Base-by-base conservation (phyloP, 2,329 filamentous ascomycete species). In the Aspergillus sp. region DNA sequence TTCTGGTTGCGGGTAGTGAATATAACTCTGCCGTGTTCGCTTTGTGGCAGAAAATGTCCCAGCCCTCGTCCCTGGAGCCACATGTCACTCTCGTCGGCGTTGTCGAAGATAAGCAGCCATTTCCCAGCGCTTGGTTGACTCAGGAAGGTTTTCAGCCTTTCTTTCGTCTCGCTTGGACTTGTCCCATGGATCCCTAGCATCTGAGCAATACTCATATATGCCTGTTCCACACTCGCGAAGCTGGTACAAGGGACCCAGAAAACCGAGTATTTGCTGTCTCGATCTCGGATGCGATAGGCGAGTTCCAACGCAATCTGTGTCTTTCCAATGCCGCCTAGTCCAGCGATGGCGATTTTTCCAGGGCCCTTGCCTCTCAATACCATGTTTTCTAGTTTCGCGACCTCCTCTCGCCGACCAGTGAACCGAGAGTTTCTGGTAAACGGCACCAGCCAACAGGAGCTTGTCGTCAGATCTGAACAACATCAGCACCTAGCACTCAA, bases 171-270 rank as follows among this genome's bases (percentile, higher is more conserved):
- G 5, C 17, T 21, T 11, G 44, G 47, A 41, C 42, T 47, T 43
- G 47, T 50, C 38, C 49, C 41, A 4, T 44, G 29, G n/a, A 62
- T 21, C 13, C 50, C 54, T 4, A 65, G 20, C n/a, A 4, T 38
- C 32, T 49, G 34, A 10, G 50, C 49, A 17, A 61, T 63, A 29
- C 21, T 55, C 21, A 55, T 21, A 41, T 50, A 64, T 2, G 53
- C 54, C 40, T 62, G 53, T 31, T 61, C 57, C 36, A 62, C 40
- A 17, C 23, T 50, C 23, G 49, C 56, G 9, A 50, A 41, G 52
- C 54, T 66, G 41, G 57, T 64, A 34, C 62, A 62, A 25, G 64
- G 57, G 16, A 67, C 50, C 64, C 65, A 67, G 44, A 68, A 66
- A 9, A 65, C 52, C 23, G 56, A 66, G 23, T 16, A 25, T 14